These are phyloP conservation scores for Dipteronia dyeriana DNA, from an alignment of 345 rosid species.

Conservation along the genomic window DNA sequence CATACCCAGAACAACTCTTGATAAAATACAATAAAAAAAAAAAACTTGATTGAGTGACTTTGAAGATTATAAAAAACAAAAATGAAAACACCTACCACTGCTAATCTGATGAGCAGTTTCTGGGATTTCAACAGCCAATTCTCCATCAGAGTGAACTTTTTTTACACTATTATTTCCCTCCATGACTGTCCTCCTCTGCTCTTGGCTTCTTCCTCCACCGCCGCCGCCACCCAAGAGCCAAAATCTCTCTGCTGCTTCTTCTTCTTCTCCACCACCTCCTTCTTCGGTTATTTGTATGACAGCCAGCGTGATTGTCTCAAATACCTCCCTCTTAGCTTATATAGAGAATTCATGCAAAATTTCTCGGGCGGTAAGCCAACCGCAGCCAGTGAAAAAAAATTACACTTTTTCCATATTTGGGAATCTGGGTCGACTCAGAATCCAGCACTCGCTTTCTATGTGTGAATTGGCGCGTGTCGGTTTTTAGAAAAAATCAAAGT, in stretches of 20 bases:
- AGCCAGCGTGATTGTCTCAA: slow-evolving; percentile 26
- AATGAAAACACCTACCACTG: slow-evolving; percentile 43
- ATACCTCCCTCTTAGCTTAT: background rate
- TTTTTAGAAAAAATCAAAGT: too few relatives aligned
- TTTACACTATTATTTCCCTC: background rate
- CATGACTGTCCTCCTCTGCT: slow-evolving; percentile 20
- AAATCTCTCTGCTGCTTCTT: slow-evolving; percentile 24
- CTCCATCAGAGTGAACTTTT: slow-evolving; percentile 32
- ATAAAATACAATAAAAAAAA: too few relatives aligned
- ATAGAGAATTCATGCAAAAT: background rate
- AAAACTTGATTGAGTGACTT: background rate
- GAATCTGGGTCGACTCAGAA: background rate
- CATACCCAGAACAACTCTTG: background rate
- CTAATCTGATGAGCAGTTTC: slow-evolving; percentile 89
- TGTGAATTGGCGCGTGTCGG: background rate
- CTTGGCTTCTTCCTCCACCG: slow-evolving; percentile 4
- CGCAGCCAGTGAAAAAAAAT: background rate
- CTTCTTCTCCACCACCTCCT: background rate
- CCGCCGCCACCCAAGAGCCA: slow-evolving; percentile 24
- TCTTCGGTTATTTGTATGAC: slow-evolving; percentile 2
- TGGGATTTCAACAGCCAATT: slow-evolving; percentile 44
- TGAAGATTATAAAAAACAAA: background rate
- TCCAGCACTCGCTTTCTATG: background rate
- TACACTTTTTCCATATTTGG: background rate
- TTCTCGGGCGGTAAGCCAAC: too few relatives aligned